These are phyloP conservation scores for Volvariella surrecta DNA, from an alignment of 1,284 basidiomycete species.

Conservation along the genomic window DNA sequence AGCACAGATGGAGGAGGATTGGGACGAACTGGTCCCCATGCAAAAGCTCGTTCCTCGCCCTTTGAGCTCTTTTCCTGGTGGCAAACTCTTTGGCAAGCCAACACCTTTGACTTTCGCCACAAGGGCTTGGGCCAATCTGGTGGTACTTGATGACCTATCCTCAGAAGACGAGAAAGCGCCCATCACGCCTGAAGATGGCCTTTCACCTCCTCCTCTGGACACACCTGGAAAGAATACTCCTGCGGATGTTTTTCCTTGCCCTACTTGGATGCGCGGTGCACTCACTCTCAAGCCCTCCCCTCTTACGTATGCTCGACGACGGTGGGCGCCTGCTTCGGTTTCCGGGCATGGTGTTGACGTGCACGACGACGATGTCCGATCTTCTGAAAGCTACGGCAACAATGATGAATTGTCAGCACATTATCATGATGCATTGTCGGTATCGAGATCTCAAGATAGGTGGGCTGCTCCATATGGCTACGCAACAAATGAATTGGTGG, in stretches of 20 bases:
- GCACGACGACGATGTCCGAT: slow-evolving; percentile 2
- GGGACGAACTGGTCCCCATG: slow-evolving; percentile 17
- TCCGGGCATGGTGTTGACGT: slow-evolving; percentile 5
- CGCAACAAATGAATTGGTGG: no score
- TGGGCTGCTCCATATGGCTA: no score
- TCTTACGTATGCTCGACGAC: slow-evolving; percentile 26
- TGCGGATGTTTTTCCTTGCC: slow-evolving; percentile 11
- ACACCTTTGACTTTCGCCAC: slow-evolving; percentile 37
- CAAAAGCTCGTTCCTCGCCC: slow-evolving; percentile 29
- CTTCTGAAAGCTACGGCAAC: no score
- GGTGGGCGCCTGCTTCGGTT: slow-evolving; percentile 21
- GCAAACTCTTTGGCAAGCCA: slow-evolving; percentile 33
- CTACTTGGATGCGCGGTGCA: slow-evolving; percentile 17
- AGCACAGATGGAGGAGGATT: slow-evolving; percentile 8
- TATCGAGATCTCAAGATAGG: no score
- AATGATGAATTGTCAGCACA: no score
- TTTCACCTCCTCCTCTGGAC: slow-evolving; percentile 20
- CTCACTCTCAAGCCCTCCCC: slow-evolving; percentile 30
- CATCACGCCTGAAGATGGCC: slow-evolving; percentile 40
- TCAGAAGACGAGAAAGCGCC: slow-evolving; percentile 41
- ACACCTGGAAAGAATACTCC: slow-evolving; percentile 12
- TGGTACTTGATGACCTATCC: slow-evolving; percentile 28
- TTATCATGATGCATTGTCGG: no score
- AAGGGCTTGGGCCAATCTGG: slow-evolving; percentile 35
- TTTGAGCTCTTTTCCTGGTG: slow-evolving; percentile 25